Percentiles rank a stretch among this genome's conserved stretches.
Evolutionary conservation across 129 eudicot genomes (phyloP).

Genomic region (Tagetes erecta): DNA sequence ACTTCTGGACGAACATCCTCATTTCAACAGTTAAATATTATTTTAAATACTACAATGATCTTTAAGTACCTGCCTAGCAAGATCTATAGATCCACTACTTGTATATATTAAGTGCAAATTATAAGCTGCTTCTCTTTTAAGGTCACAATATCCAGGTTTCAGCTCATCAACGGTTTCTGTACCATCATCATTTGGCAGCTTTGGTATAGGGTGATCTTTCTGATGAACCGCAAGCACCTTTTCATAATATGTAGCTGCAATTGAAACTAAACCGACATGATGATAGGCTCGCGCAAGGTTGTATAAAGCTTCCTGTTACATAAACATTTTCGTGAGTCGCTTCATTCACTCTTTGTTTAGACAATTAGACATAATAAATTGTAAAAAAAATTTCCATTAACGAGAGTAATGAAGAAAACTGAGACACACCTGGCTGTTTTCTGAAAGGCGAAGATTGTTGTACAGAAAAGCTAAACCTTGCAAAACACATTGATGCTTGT

Average conservation of each 20-base stretch:
- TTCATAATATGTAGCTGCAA: slow-evolving; percentile 69
- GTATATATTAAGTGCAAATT: slow-evolving; percentile 80
- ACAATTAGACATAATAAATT: neutral
- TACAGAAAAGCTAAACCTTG: slow-evolving; percentile 83
- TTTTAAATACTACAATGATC: slow-evolving; percentile 54
- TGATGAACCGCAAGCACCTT: slow-evolving; percentile 60
- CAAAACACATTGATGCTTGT: slow-evolving; percentile 70
- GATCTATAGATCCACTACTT: slow-evolving; percentile 85
- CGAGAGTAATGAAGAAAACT: slow-evolving; percentile 12
- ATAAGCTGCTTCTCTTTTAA: slow-evolving; percentile 85
- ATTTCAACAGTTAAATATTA: neutral
- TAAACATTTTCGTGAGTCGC: neutral
- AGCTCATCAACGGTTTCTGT: slow-evolving; percentile 32
- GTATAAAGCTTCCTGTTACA: slow-evolving; percentile 75
- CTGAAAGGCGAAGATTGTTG: slow-evolving; percentile 62
- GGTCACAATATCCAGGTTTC: slow-evolving; percentile 79
- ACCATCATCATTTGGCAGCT: slow-evolving; percentile 66
- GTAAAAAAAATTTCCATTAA: neutral
- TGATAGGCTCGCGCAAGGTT: slow-evolving; percentile 86
- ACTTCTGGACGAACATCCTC: slow-evolving; percentile 88
- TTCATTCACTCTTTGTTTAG: slow-evolving; percentile 15
- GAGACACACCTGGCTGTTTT: slow-evolving; percentile 61
- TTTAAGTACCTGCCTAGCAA: slow-evolving; percentile 85
- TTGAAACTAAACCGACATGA: slow-evolving; percentile 69
- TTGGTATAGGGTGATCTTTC: slow-evolving; percentile 64